Conservation (phyloP, 495 filamentous ascomycete species). For the Penicillium canariense region DNA sequence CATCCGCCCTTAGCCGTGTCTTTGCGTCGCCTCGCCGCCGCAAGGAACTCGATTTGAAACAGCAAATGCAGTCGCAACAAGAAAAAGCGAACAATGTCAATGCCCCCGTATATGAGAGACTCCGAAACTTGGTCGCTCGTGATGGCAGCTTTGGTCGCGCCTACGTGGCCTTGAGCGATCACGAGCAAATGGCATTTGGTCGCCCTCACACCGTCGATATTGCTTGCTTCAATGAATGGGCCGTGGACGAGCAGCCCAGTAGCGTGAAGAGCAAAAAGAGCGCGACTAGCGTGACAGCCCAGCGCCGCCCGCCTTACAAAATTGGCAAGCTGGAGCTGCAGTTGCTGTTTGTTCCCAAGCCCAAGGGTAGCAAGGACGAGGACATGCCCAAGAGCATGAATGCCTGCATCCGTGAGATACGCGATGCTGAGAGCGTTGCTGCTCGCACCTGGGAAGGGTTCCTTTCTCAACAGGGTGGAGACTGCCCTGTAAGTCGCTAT, state of each 20-base stretch:
- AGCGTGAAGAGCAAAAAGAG: slow-evolving; percentile 90
- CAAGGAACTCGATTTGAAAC: slow-evolving; percentile 82
- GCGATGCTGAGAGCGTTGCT: slow-evolving; percentile 74
- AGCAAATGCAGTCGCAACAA: slow-evolving; percentile 71
- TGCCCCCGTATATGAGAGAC: slow-evolving; percentile 69
- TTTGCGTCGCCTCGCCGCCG: slow-evolving; percentile 94
- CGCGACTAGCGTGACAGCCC: slow-evolving; percentile 54
- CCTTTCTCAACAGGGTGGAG: slow-evolving; percentile 93
- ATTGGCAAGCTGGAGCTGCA: slow-evolving; percentile 92
- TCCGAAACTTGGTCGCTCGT: slow-evolving; percentile 78
- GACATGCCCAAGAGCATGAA: slow-evolving; percentile 99
- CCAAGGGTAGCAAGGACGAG: slow-evolving; percentile 82
- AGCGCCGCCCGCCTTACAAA: slow-evolving; percentile 82
- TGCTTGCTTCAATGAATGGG: slow-evolving; percentile 98
- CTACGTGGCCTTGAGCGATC: slow-evolving; percentile 89
- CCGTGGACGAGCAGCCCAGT: slow-evolving; percentile 72
- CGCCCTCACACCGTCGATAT: slow-evolving; percentile 83
- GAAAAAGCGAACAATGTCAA: slow-evolving; percentile 69
- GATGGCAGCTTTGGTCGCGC: slow-evolving; percentile 92
- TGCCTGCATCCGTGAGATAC: slow-evolving; percentile 86
- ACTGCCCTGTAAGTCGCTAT: slow-evolving; percentile 80
- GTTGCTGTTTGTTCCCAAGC: slow-evolving; percentile 89
- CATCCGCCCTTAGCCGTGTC: slow-evolving; percentile 84
- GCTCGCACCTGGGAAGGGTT: slow-evolving; percentile 79
- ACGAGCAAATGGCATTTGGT: slow-evolving; percentile 81